Evolutionary conservation across 2,329 filamentous ascomycete genomes (phyloP).

Genomic region (Sporothrix pseudoabietina): DNA sequence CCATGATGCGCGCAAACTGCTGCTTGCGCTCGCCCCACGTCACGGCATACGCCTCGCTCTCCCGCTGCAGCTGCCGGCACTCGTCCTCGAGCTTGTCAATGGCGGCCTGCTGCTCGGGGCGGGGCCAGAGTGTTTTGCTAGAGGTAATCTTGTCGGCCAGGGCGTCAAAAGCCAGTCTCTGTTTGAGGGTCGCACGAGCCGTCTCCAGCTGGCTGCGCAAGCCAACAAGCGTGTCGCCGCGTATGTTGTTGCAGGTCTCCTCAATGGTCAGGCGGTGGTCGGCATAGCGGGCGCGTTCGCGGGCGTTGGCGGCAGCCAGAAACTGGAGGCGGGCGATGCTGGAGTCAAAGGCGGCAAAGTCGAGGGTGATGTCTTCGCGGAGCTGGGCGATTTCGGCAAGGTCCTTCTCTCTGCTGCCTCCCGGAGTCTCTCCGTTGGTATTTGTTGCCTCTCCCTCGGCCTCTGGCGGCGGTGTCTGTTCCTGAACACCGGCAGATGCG

Average conservation of each 20-base stretch:
- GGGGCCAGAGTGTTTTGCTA: constrained; percentile 74
- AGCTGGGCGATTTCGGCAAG: constrained; percentile 63
- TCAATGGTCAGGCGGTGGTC: constrained; percentile 78
- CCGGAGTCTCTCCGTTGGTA: constrained; percentile 37
- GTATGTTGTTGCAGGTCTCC: constrained; percentile 74
- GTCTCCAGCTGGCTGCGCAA: constrained; percentile 75
- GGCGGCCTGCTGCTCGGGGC: constrained; percentile 79
- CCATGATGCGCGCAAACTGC: constrained; percentile 86
- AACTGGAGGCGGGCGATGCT: constrained; percentile 87
- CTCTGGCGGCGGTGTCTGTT: constrained; percentile 69
- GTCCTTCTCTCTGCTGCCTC: constrained; percentile 30
- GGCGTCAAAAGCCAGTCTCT: constrained; percentile 85
- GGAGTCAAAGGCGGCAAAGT: constrained; percentile 86
- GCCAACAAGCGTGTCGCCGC: constrained; percentile 67
- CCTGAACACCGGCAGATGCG: constrained; percentile 49
- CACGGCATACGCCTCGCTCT: constrained; percentile 76
- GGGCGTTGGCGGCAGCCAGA: constrained; percentile 77
- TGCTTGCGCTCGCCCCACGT: constrained; percentile 84
- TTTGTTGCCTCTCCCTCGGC: constrained; percentile 28
- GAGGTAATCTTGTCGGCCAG: constrained; percentile 83
- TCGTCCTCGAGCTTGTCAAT: constrained; percentile 83
- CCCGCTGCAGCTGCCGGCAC: constrained; percentile 81
- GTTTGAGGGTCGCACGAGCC: constrained; percentile 71
- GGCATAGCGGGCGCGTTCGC: constrained; percentile 81
- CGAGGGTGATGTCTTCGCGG: constrained; percentile 79